Base-by-base conservation (phyloP, 495 filamentous ascomycete genomes). In the Halenospora varia region DNA sequence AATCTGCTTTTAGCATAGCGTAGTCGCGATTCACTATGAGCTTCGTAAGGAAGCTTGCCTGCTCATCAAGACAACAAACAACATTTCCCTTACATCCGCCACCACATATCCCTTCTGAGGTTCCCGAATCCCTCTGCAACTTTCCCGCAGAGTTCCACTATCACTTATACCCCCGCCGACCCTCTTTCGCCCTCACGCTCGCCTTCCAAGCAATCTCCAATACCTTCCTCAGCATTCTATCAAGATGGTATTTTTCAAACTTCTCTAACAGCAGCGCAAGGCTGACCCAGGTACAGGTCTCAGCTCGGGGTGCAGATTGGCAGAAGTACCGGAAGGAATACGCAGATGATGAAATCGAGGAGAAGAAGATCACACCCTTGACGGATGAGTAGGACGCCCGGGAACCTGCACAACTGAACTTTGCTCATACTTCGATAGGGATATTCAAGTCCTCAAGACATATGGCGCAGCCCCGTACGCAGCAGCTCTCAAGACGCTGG, bases 291-390 rank as follows among this genome's bases (percentile, higher is more conserved):
- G 15, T 18, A 42, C 10, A 17, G 15, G 22, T 90, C 80, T 94
- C 88, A 71, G 94, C 94, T 75, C 96, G 88, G 58, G 94, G 94
- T 66, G 71, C 79, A 70, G 90, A 80, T 82, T 98, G 94, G 94
- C 92, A 98, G 84, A 97, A 97, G 81, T 97, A 96, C 79, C 77
- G 84, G 75, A 97, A 98, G 82, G 88, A 88, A 29, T 98, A 88
- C 67, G 93, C 87, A 57, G 94, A 98, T 69, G 94, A 98, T 62
- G 94, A 97, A 69, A 82, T 91, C 71, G 89, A 92, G 68, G 94
- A 98, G 81, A 98, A 98, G 88, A 98, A 97, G 82, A 98, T 97
- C 68, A 91, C 90, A 40, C 94, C 94, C 57, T 79, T 98, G 35
- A 84, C 92, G 62, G 94, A 96, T 78, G 92, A 96, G 92, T 97